Base-by-base conservation (phyloP, 768 basidiomycete species). In the Russula sp. region DNA sequence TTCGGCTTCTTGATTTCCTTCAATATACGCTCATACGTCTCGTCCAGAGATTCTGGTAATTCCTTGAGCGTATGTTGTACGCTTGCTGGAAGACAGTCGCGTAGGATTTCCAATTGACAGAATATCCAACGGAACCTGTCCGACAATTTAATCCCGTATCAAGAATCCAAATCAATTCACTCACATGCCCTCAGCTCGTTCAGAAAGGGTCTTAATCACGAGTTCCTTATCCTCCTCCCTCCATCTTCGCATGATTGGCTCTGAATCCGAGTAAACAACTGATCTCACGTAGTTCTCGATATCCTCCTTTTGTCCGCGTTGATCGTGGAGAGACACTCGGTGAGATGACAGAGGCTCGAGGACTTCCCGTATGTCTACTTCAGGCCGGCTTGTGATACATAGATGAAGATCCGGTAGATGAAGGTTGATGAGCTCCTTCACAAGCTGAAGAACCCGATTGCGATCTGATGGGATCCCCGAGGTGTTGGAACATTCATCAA, bases 11-110 rank as follows among this genome's bases (percentile, higher is more conserved):
- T 22, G 34, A 62, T 62, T 8, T 18, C 22, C 51, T 22, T 38
- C 32, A 62, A 22, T 14, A 56, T 42, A 34, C 54, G 61, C 22
- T 48, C 32, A 8, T 54, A 54, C 6, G 52, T 54, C 52, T 34
- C 20, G 32, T 54, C 52, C 52, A 54, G 8, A 2, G 32, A 13
- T 36, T 54, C 52, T 7, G 52, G 52, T 22, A 54, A 36, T 34
- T 54, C 52, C 0, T 2, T 11, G 8, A 54, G 52, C 3, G n/a
- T 54, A 22, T 13, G n/a, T n/a, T 11, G 32, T 0, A 54, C 11
- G 22, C 52, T 54, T 22, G 30, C 10, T 44, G 53, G 40, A 22
- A 44, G 53, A 44, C 61, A 44, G 16, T 18, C 5, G 1, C 61
- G 52, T n/a, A 62, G 42, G 2, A 5, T 5, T 44, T 55, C 53